These are phyloP conservation scores for Pseudogymnoascus sp. DNA, from an alignment of 2,329 filamentous ascomycete genomes.

Conservation along the genomic window DNA sequence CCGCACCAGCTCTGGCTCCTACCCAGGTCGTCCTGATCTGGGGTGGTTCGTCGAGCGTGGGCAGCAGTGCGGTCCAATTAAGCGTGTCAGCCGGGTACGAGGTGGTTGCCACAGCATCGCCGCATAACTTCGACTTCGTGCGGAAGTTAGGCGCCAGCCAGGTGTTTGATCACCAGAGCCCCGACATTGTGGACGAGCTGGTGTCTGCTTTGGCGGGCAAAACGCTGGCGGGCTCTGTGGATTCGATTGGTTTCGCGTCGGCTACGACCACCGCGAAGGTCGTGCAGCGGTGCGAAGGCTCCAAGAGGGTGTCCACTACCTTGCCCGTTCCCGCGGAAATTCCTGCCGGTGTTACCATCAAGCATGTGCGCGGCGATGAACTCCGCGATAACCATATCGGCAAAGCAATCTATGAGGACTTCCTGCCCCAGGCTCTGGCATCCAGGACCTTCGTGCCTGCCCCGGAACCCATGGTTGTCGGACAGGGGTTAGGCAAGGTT, in stretches of 20 bases:
- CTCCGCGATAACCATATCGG: slow-evolving; percentile 4
- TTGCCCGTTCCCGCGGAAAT: no score
- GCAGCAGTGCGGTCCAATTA: slow-evolving; percentile 40
- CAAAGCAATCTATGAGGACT: slow-evolving; percentile 31
- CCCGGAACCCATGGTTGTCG: slow-evolving; percentile 34
- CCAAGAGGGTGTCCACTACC: no score
- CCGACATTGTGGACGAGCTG: no score
- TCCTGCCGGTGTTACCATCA: no score
- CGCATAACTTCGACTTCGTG: slow-evolving; percentile 27
- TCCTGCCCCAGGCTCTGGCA: slow-evolving; percentile 31
- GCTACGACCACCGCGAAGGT: no score
- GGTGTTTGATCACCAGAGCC: slow-evolving; percentile 23
- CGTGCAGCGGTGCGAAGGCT: no score
- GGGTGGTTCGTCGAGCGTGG: slow-evolving; percentile 43
- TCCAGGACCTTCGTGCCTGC: slow-evolving; percentile 29
- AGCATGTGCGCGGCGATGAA: no score
- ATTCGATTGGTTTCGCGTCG: no score
- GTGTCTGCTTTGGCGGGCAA: no score
- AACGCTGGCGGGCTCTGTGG: no score
- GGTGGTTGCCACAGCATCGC: slow-evolving; percentile 37
- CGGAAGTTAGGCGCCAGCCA: slow-evolving; percentile 23
- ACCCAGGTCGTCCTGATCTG: slow-evolving; percentile 35
- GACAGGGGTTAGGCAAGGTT: slow-evolving; percentile 34
- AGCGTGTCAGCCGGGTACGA: slow-evolving; percentile 37
- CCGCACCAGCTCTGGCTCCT: no score